phyloP scores from a whole-genome alignment of 768 basidiomycete genomes.

The Nidularia pulvinata region DNA sequence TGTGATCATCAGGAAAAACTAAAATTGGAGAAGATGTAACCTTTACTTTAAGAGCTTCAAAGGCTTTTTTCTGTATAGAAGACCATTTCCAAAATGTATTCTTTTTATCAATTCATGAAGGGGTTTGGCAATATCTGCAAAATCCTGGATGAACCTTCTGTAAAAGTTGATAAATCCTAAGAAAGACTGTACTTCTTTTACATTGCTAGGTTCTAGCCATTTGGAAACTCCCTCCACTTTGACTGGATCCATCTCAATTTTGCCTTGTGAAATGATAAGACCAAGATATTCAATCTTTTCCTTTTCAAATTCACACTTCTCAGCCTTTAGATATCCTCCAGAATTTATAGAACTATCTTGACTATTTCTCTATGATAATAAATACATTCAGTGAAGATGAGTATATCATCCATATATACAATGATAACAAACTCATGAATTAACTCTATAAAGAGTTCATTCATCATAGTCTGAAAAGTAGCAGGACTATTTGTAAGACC shows the following conservation, averaged over 20 bases:
- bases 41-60: not conserved
- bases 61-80: not conserved
- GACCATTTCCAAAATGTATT: not conserved
- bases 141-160: slow-evolving; percentile 21
- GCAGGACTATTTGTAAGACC: slow-evolving; percentile 28
- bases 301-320: slow-evolving; percentile 33
- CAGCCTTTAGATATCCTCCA: slow-evolving; percentile 22
- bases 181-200: slow-evolving; percentile 32
- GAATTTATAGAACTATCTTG: slow-evolving; percentile 5
- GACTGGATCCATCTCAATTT: slow-evolving; percentile 25
- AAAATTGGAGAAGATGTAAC: not conserved
- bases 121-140: slow-evolving; percentile 16
- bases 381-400: slow-evolving; percentile 28
- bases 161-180: slow-evolving; percentile 35
- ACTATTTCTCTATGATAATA: slow-evolving; percentile 10
- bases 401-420: slow-evolving; percentile 40
- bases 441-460: slow-evolving; percentile 31
- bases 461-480: slow-evolving; percentile 37
- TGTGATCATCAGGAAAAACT: not conserved
- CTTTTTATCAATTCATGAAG: slow-evolving; percentile 6
- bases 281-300: slow-evolving; percentile 29
- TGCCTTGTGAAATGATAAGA: slow-evolving; percentile 15
- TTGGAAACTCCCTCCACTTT: slow-evolving; percentile 21
- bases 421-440: slow-evolving; percentile 21
- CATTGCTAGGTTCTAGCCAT: slow-evolving; percentile 28